Evolutionary conservation across 805 yeast species (phyloP).

Genomic region (Barnettozyma pratensis): DNA sequence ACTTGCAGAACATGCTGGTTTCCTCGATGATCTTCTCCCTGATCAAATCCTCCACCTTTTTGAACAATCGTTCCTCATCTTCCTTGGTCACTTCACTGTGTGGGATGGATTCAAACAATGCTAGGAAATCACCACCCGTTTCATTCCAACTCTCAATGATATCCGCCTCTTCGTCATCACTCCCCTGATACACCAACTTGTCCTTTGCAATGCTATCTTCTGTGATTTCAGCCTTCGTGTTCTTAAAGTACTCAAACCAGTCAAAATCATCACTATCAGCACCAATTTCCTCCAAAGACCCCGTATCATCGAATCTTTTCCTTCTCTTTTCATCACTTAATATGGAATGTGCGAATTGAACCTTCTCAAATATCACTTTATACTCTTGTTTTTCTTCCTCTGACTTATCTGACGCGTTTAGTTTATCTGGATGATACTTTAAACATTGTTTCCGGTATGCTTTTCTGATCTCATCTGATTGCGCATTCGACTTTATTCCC

Average conservation of each 20-base stretch:
- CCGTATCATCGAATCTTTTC: slow-evolving; percentile 63
- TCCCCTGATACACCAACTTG: slow-evolving; percentile 53
- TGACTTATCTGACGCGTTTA: slow-evolving; percentile 26
- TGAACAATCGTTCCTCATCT: slow-evolving; percentile 59
- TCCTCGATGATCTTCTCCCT: slow-evolving; percentile 32
- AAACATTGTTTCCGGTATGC: slow-evolving; percentile 63
- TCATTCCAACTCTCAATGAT: slow-evolving; percentile 52
- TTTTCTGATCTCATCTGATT: slow-evolving; percentile 55
- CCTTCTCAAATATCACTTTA: slow-evolving; percentile 49
- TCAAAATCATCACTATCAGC: slow-evolving; percentile 34
- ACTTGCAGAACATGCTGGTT: slow-evolving; percentile 43
- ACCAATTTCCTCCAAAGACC: slow-evolving; percentile 43
- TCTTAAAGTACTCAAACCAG: slow-evolving; percentile 54
- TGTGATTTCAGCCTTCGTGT: slow-evolving; percentile 44
- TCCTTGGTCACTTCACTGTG: slow-evolving; percentile 59
- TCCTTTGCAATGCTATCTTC: slow-evolving; percentile 70
- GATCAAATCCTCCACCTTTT: slow-evolving; percentile 43
- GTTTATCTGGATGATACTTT: slow-evolving; percentile 68
- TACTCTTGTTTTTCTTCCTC: slow-evolving; percentile 30
- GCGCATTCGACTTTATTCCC: slow-evolving; percentile 33
- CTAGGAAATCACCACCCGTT: slow-evolving; percentile 63
- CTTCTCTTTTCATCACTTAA: slow-evolving; percentile 55
- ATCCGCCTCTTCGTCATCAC: slow-evolving; percentile 57
- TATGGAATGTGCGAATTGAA: slow-evolving; percentile 72
- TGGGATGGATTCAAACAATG: slow-evolving; percentile 68